A percentile compares a stretch with the other conserved stretches of the same genome.
phyloP scores from a whole-genome alignment of 208 protist species.

The Entamoeba moshkovskii region DNA sequence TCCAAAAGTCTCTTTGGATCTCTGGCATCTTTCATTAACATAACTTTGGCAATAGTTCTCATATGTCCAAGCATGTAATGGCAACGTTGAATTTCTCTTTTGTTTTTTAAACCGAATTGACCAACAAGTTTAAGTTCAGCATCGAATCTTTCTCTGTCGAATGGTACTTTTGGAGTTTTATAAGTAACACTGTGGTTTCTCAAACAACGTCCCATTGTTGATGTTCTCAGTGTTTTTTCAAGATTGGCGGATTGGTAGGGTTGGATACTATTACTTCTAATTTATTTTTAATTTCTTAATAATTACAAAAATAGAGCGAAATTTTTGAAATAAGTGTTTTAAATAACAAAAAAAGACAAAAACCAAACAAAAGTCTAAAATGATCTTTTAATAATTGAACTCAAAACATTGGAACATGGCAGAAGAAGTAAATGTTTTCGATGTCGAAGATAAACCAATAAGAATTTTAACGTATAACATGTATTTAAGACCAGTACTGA shows the following conservation, averaged over 20 bases:
- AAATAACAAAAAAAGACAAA: not conserved
- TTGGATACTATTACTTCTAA: not conserved
- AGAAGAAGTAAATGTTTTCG: not conserved
- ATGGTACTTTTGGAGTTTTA: slow-evolving; percentile 83
- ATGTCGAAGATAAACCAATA: not conserved
- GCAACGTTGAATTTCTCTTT: slow-evolving; percentile 81
- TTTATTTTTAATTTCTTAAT: not conserved
- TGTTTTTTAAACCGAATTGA: slow-evolving; percentile 49
- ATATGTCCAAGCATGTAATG: slow-evolving; percentile 92
- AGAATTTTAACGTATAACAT: not conserved
- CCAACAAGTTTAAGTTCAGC: slow-evolving; percentile 87
- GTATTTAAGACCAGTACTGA: not conserved
- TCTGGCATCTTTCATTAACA: slow-evolving; percentile 95
- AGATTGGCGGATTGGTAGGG: not conserved
- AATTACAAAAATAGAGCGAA: not conserved
- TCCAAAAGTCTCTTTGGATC: slow-evolving; percentile 77
- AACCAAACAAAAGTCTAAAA: not conserved
- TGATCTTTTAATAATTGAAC: not conserved
- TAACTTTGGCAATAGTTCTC: slow-evolving; percentile 84
- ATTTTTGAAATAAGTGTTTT: not conserved
- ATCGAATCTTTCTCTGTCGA: slow-evolving; percentile 98
- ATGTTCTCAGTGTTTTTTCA: not conserved
- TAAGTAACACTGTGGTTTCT: slow-evolving; percentile 9
- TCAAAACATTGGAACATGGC: not conserved
- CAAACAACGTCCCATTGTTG: not conserved